Percentiles rank a stretch among this genome's conserved stretches.
Conservation (phyloP, 1,284 basidiomycete species). For the Malassezia obtusa region DNA sequence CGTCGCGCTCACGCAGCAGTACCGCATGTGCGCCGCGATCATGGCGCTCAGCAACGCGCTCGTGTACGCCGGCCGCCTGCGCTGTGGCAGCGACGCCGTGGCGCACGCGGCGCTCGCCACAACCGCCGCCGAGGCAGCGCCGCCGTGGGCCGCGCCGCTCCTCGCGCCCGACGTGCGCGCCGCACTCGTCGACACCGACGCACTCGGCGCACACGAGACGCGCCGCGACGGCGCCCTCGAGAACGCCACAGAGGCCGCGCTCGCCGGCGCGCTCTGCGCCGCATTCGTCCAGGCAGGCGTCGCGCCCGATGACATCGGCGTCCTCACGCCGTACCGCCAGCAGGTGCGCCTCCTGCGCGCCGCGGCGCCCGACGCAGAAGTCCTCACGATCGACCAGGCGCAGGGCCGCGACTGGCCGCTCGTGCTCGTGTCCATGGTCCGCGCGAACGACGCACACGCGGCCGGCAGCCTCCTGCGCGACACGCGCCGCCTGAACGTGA, state of each 20-base stretch:
- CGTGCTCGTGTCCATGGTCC: conserved; percentile 36
- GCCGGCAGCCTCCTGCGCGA: conserved; percentile 35
- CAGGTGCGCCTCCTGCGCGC: conserved; percentile 64
- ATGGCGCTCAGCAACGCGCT: conserved; percentile 85
- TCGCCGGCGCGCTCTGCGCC: conserved; percentile 58
- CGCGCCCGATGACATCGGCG: conserved; percentile 62
- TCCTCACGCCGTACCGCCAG: conserved; percentile 85
- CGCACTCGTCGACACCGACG: conserved; percentile 75
- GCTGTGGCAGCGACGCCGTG: conserved; percentile 66
- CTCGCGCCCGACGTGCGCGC: conserved; percentile 67
- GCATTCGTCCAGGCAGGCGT: conserved; percentile 62
- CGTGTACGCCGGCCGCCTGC: conserved; percentile 69
- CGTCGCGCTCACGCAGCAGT: conserved; percentile 73
- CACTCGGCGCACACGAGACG: conserved; percentile 63
- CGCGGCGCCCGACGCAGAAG: conserved; percentile 52
- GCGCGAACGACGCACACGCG: conserved; percentile 17
- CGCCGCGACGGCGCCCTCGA: conserved; percentile 78
- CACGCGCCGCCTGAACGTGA: conserved; percentile 32
- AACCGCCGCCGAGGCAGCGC: conserved; percentile 45
- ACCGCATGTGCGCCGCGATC: conserved; percentile 93
- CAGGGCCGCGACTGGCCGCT: conserved; percentile 69
- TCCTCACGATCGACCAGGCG: conserved; percentile 84
- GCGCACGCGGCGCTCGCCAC: conserved; percentile 58
- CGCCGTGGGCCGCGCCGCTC: conserved; percentile 60
- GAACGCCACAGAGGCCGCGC: conserved; percentile 66